phyloP scores from a whole-genome alignment of 2,329 filamentous ascomycete species.

The Emergomyces pasteurianus region DNA sequence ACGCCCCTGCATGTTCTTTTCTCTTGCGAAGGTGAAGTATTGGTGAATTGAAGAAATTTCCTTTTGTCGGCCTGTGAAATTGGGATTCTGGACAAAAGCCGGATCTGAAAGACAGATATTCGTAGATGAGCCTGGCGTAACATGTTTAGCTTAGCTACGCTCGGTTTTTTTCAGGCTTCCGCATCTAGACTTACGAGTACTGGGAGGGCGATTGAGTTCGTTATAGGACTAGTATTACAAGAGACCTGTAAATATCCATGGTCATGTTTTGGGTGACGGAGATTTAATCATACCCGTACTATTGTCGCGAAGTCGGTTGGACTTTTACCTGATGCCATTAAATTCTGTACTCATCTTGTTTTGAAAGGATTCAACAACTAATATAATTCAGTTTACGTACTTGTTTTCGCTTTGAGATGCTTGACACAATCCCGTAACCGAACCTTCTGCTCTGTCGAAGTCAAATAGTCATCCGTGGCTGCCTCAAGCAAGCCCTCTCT shows the following conservation, averaged over 20 bases:
- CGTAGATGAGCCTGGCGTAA: background rate
- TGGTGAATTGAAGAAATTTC: background rate
- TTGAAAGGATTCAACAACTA: background rate
- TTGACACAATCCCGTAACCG: slow-evolving; percentile 14
- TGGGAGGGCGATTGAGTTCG: background rate
- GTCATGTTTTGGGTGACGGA: background rate
- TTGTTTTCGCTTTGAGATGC: slow-evolving; percentile 15
- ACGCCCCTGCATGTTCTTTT: background rate
- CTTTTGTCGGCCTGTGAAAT: background rate
- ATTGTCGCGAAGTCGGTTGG: background rate
- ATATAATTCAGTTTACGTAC: slow-evolving; percentile 12
- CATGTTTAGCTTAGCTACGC: background rate
- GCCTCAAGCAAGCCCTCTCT: slow-evolving; percentile 13
- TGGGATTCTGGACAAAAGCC: background rate
- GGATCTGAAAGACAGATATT: background rate
- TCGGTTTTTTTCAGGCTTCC: background rate
- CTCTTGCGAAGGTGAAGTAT: background rate
- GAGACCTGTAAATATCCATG: background rate
- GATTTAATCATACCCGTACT: background rate
- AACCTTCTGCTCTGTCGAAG: slow-evolving; percentile 8
- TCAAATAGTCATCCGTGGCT: slow-evolving; percentile 17
- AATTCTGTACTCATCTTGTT: background rate
- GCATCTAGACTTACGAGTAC: background rate
- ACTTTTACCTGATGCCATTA: background rate
- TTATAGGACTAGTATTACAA: background rate